phyloP scores from a whole-genome alignment of 768 basidiomycete genomes.

The Boletus rubropictus region DNA sequence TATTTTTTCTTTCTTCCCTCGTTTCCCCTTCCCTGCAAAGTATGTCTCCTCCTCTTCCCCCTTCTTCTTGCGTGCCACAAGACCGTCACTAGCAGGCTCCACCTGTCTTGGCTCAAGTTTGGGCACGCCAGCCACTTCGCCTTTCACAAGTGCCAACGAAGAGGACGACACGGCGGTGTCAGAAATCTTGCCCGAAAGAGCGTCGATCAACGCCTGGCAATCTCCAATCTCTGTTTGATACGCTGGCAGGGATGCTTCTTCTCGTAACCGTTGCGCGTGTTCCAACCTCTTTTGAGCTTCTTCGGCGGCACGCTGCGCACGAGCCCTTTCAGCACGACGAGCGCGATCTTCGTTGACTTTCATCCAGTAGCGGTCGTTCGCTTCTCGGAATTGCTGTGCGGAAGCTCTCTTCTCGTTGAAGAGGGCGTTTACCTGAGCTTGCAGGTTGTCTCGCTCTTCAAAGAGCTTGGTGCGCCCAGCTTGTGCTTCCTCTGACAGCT shows the following conservation, averaged over 20 bases:
- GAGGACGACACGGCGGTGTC: slow-evolving; percentile 41
- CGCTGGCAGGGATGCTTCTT: slow-evolving; percentile 87
- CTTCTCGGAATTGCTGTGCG: slow-evolving; percentile 65
- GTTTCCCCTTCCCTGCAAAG: slow-evolving; percentile 67
- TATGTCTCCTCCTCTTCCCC: slow-evolving; percentile 77
- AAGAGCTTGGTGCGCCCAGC: slow-evolving; percentile 77
- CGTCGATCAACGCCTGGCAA: slow-evolving; percentile 88
- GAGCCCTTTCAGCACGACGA: slow-evolving; percentile 70
- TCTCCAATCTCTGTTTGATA: slow-evolving; percentile 94
- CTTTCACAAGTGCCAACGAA: slow-evolving; percentile 36
- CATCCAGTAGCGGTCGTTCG: slow-evolving; percentile 73
- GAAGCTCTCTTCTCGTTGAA: slow-evolving; percentile 76
- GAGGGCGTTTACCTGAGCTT: slow-evolving; percentile 62
- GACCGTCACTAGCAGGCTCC: slow-evolving; percentile 58
- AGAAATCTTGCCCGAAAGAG: slow-evolving; percentile 63
- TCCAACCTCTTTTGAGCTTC: slow-evolving; percentile 79
- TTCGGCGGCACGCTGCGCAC: slow-evolving; percentile 68
- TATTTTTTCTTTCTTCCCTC: slow-evolving; percentile 51
- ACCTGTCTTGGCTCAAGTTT: slow-evolving; percentile 84
- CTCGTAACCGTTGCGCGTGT: slow-evolving; percentile 71
- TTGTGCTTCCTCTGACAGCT: slow-evolving; percentile 79
- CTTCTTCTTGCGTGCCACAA: slow-evolving; percentile 87
- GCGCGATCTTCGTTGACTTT: slow-evolving; percentile 89
- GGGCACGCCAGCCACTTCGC: slow-evolving; percentile 57
- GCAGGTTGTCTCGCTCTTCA: slow-evolving; percentile 76